phyloP scores from a whole-genome alignment of 148 eudicot genomes.

The Heliosperma pusillum region DNA sequence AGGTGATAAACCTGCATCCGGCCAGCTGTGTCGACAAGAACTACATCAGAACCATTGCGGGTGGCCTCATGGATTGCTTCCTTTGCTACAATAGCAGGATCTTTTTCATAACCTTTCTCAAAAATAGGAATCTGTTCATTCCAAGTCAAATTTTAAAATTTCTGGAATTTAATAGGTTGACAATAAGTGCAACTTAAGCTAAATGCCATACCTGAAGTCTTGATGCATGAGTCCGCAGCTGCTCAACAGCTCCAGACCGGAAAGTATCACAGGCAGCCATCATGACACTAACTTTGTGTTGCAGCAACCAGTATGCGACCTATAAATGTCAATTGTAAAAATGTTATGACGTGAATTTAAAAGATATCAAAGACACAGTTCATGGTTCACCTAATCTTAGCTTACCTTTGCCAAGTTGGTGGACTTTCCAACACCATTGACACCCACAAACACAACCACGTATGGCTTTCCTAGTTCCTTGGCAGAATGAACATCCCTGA shows the following conservation, averaged over 20 bases:
- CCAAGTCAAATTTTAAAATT: conserved; percentile 10
- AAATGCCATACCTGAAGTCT: conserved; percentile 69
- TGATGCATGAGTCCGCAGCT: conserved; percentile 94
- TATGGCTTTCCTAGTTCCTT: conserved; percentile 93
- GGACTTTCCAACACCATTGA: conserved; percentile 98
- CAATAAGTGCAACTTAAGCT: neutral
- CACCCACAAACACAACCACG: conserved; percentile 98
- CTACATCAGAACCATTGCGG: conserved; percentile 91
- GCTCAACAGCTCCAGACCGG: conserved; percentile 98
- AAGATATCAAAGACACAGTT: neutral
- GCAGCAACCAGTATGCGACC: conserved; percentile 98
- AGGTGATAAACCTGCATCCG: conserved; percentile 73
- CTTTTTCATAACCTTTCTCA: conserved; percentile 99
- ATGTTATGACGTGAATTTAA: conserved; percentile 2
- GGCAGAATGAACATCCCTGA: conserved; percentile 96
- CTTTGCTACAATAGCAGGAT: conserved; percentile 96
- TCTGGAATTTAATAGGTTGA: neutral
- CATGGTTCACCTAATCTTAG: neutral
- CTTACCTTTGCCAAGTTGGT: conserved; percentile 94
- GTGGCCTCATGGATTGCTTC: conserved; percentile 94
- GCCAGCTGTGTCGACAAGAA: conserved; percentile 99
- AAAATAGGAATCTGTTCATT: conserved; percentile 77
- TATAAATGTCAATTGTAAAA: conserved; percentile 20
- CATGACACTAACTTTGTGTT: conserved; percentile 87
- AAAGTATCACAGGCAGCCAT: conserved; percentile 99